Evolutionary conservation across 2,329 filamentous ascomycete species (phyloP).

Genomic region (Saccharata proteae): DNA sequence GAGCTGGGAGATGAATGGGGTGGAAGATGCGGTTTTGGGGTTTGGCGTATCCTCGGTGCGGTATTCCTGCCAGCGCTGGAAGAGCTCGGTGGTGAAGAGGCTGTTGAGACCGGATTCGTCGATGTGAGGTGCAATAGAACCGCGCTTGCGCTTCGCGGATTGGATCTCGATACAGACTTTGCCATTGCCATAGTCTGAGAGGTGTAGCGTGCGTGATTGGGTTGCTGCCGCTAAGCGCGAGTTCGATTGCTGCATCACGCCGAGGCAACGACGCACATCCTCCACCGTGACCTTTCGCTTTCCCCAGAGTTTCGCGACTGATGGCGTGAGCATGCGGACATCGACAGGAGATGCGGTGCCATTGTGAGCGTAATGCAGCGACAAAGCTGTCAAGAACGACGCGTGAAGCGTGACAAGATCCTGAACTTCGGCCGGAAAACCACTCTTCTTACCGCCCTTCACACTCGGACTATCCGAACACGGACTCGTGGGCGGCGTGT

Average conservation of each 20-base stretch:
- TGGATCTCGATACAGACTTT: slow-evolving; percentile 31
- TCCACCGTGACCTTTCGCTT: slow-evolving; percentile 33
- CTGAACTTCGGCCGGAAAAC: slow-evolving; percentile 29
- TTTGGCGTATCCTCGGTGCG: slow-evolving; percentile 32
- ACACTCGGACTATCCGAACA: slow-evolving; percentile 8
- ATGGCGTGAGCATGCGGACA: slow-evolving; percentile 26
- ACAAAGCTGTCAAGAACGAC: slow-evolving; percentile 37
- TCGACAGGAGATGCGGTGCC: slow-evolving; percentile 33
- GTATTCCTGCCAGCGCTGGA: slow-evolving; percentile 33
- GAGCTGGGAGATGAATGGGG: slow-evolving; percentile 49
- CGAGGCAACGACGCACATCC: slow-evolving; percentile 35
- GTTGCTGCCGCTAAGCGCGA: slow-evolving; percentile 8
- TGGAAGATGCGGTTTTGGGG: slow-evolving; percentile 14
- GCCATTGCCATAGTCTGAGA: slow-evolving; percentile 31
- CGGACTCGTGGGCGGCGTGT: slow-evolving; percentile 19
- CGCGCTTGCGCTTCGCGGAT: slow-evolving; percentile 17
- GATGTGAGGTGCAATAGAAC: slow-evolving; percentile 17
- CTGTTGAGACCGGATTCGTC: slow-evolving; percentile 37
- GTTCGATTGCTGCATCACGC: slow-evolving; percentile 18
- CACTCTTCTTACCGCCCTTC: slow-evolving; percentile 8
- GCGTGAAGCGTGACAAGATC: slow-evolving; percentile 33
- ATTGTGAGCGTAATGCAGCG: slow-evolving; percentile 38
- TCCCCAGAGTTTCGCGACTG: slow-evolving; percentile 32
- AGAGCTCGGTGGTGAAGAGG: slow-evolving; percentile 37
- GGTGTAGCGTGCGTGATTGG: slow-evolving; percentile 20